phyloP scores from a whole-genome alignment of 805 yeast species.

The Kluyveromyces starmeri region DNA sequence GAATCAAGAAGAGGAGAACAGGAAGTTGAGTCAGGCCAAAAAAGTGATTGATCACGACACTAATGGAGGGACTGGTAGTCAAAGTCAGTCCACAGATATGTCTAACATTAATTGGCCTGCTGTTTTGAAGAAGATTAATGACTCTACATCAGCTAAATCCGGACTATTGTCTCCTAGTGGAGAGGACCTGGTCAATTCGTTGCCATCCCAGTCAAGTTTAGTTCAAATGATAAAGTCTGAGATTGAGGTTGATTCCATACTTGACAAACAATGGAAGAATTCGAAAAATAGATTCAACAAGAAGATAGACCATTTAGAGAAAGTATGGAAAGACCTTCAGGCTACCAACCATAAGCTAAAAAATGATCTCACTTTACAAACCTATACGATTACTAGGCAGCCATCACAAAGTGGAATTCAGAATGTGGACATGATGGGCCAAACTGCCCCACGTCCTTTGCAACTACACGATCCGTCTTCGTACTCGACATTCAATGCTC shows the following conservation, averaged over 20 bases:
- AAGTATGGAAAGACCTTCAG: slow-evolving; percentile 18
- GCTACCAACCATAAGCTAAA: slow-evolving; percentile 18
- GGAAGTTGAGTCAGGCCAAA: slow-evolving; percentile 17
- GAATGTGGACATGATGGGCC: not conserved
- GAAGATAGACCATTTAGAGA: slow-evolving; percentile 17
- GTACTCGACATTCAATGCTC: slow-evolving; percentile 1
- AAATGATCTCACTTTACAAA: slow-evolving; percentile 15
- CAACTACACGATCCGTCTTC: slow-evolving; percentile 6
- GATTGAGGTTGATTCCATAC: slow-evolving; percentile 18
- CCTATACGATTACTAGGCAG: slow-evolving; percentile 11
- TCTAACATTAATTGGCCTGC: slow-evolving; percentile 3
- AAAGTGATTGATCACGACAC: slow-evolving; percentile 11
- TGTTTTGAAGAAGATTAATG: slow-evolving; percentile 18
- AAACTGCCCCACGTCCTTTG: not conserved
- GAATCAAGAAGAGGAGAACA: slow-evolving; percentile 16
- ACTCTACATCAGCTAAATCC: slow-evolving; percentile 18
- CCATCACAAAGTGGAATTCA: slow-evolving; percentile 1
- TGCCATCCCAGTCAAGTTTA: slow-evolving; percentile 17
- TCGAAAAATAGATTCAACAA: slow-evolving; percentile 15
- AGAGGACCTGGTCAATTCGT: slow-evolving; percentile 17
- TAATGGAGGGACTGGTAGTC: not conserved
- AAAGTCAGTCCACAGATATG: slow-evolving; percentile 8
- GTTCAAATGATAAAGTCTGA: slow-evolving; percentile 22
- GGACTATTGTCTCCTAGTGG: slow-evolving; percentile 22
- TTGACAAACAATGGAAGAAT: slow-evolving; percentile 20